Evolutionary conservation across 169 alveolate species (phyloP).

Genomic region (Perkinsus olseni): DNA sequence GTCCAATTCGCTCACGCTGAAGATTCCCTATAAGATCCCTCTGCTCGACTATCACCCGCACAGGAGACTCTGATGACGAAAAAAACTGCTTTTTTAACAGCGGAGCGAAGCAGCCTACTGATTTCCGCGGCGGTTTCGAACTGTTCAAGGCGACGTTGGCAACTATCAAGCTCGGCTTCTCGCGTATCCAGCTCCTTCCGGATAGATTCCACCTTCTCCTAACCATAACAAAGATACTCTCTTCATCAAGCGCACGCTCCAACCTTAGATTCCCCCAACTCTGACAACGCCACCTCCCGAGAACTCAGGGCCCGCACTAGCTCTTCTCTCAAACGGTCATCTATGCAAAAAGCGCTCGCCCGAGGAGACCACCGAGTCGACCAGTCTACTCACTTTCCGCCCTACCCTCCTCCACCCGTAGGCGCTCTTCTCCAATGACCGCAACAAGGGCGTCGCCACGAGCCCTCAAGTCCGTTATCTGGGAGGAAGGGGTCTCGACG

Average conservation of each 20-base stretch:
- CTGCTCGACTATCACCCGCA: background rate
- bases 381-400: background rate
- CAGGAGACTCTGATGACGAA: background rate
- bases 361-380: no score
- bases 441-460: background rate
- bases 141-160: background rate
- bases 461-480: background rate
- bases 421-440: background rate
- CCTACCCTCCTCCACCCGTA: background rate
- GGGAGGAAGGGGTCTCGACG: background rate
- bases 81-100: no score
- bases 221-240: no score
- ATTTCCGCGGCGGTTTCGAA: background rate
- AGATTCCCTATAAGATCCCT: background rate
- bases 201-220: no score
- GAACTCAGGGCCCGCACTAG: no score
- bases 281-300: no score
- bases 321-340: no score
- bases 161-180: no score
- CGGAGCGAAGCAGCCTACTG: background rate
- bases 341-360: no score
- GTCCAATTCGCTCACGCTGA: background rate
- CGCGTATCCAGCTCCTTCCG: no score
- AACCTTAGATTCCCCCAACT: no score
- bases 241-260: no score